These are phyloP conservation scores for Wickerhamiella nectarea DNA, from an alignment of 805 yeast species.

Conservation along the genomic window DNA sequence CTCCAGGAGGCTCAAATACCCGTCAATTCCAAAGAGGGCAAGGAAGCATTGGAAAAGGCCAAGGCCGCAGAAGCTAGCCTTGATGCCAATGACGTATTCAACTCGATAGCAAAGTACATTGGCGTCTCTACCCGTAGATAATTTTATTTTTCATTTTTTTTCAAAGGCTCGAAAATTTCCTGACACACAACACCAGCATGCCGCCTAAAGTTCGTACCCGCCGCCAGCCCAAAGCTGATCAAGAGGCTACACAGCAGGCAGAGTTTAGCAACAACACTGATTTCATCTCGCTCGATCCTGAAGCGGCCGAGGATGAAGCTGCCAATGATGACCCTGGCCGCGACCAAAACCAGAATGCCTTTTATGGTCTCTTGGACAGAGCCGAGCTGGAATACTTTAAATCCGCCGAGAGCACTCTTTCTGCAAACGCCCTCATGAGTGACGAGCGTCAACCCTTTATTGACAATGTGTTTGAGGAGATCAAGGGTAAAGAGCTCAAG, in stretches of 20 bases:
- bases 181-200: not conserved
- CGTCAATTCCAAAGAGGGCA: slow-evolving; percentile 1
- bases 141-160: not conserved
- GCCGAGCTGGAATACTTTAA: slow-evolving; percentile 83
- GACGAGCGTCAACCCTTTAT: slow-evolving; percentile 69
- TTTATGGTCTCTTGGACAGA: slow-evolving; percentile 77
- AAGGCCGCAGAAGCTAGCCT: not conserved
- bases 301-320: not conserved
- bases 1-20: slow-evolving; percentile 6
- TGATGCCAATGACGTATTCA: not conserved
- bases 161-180: not conserved
- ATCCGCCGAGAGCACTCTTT: slow-evolving; percentile 76
- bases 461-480: slow-evolving; percentile 67
- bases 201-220: not conserved
- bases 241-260: not conserved
- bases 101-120: not conserved
- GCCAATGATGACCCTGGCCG: slow-evolving; percentile 11
- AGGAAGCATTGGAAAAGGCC: slow-evolving; percentile 6
- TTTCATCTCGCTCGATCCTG: slow-evolving; percentile 19
- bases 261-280: slow-evolving; percentile 18
- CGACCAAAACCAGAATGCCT: slow-evolving; percentile 29
- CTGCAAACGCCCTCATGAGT: slow-evolving; percentile 61
- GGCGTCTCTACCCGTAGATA: not conserved
- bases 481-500: slow-evolving; percentile 79
- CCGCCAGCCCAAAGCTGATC: not conserved